Conservation (phyloP, 768 basidiomycete genomes). For the Suillus cothurnatus region DNA sequence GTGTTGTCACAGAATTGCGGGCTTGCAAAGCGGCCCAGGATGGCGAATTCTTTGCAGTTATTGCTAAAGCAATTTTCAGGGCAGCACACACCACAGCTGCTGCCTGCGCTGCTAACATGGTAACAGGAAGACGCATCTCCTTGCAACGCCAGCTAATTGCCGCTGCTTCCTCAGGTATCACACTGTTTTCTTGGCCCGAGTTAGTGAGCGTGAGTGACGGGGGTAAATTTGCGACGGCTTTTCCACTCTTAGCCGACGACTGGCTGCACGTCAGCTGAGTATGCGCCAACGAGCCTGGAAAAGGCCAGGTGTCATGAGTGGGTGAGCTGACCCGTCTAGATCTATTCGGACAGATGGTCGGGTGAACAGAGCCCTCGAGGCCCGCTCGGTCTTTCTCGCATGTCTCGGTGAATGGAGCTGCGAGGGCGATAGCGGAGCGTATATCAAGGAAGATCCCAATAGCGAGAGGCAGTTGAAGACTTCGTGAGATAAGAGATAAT, state of each 20-base stretch:
- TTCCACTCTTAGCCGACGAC: slow-evolving; percentile 5
- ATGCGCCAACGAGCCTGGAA: slow-evolving; percentile 30
- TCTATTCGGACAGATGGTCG: slow-evolving; percentile 9
- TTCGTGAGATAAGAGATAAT: slow-evolving; percentile 27
- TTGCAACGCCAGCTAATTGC: background rate
- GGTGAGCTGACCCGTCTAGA: slow-evolving; percentile 30
- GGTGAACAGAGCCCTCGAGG: background rate
- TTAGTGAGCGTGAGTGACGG: slow-evolving; percentile 9
- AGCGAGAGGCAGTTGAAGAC: slow-evolving; percentile 21
- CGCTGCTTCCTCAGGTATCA: background rate
- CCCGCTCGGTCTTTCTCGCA: slow-evolving; percentile 18
- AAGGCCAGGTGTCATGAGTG: slow-evolving; percentile 34
- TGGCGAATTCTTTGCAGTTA: slow-evolving; percentile 1
- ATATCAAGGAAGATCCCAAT: slow-evolving; percentile 12
- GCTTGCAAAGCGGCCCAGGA: slow-evolving; percentile 1
- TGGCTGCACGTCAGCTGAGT: slow-evolving; percentile 8
- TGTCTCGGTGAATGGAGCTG: background rate
- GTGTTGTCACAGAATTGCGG: background rate
- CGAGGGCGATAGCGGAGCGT: slow-evolving; percentile 3
- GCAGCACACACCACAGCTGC: slow-evolving; percentile 27
- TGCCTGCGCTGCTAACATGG: slow-evolving; percentile 19
- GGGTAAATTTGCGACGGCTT: slow-evolving; percentile 3
- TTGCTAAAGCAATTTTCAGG: slow-evolving; percentile 19
- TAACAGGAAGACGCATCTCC: slow-evolving; percentile 17
- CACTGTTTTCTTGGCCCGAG: background rate